Evolutionary conservation across 2,329 filamentous ascomycete species (phyloP), one percentile per base, ranked within the genome.

Genomic region (Rhynchosporium agropyri): DNA sequence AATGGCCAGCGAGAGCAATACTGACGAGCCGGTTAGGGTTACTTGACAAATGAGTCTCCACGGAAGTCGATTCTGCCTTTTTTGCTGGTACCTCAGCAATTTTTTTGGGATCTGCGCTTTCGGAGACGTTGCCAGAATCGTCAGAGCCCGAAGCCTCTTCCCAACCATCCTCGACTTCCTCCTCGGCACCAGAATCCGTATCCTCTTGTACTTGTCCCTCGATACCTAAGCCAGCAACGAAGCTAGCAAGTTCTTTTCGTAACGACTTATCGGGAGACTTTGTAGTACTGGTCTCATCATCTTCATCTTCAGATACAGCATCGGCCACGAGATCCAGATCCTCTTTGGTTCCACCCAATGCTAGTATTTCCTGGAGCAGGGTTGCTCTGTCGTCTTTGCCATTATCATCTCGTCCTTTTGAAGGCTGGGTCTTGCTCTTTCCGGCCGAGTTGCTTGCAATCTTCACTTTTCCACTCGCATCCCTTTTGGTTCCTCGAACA

Each of bases 321-420:
- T 82, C 84, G 48, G 80, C 82, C 59, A 89, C 81, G 40, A 89
- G 79, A 42, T 84, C 82, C 49, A 88, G 73, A 66, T 89, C 87
- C 48, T 84, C 80, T 73, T 89, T 84, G 59, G 88, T 85, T 13
- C 87, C 87, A 3, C 86, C 87, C 1, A 90, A 77, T 13, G 84
- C 84, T 67, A 81, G 79, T 65, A 89, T 89, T 70, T 89, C 87
- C 61, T 84, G 81, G 7, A 89, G 76, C 4, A 89, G 76, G 12
- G 75, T 72, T 38, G 77, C 76, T 49, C 71, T 72, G 29, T 71
- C 64, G 26, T 67, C 66, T 31, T 58, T 58, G 31, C 33, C 62
- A 51, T 28, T 68, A 45, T 58, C 68, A 54, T 55, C 62, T 57
- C 5, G 64, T 15, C 69, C 42, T 26, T 63, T 62, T 46, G 40